phyloP scores from a whole-genome alignment of 1,139 yeast genomes.

The Spathaspora sp. region DNA sequence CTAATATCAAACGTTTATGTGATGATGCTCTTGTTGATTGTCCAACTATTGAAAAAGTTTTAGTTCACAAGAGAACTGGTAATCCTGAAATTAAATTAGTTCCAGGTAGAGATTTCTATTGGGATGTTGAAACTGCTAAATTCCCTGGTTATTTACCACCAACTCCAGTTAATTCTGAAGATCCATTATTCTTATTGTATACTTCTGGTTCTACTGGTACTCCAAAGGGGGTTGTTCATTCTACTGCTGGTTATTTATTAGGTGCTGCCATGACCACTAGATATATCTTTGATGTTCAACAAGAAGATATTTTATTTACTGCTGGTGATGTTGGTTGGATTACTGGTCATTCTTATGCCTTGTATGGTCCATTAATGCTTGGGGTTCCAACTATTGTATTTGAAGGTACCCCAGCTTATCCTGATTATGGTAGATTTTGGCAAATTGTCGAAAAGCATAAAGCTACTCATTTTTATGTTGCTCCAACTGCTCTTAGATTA shows the following conservation, averaged over 20 bases:
- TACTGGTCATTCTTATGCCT: constrained; percentile 95
- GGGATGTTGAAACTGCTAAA: constrained; percentile 85
- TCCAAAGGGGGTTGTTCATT: constrained; percentile 97
- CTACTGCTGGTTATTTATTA: constrained; percentile 89
- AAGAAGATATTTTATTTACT: constrained; percentile 85
- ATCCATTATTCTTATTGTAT: constrained; percentile 88
- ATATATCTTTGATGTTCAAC: constrained; percentile 89
- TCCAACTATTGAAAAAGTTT: constrained; percentile 77
- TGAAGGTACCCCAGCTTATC: constrained; percentile 98
- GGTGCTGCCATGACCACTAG: constrained; percentile 95
- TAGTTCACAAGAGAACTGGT: constrained; percentile 88
- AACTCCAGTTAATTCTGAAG: constrained; percentile 84
- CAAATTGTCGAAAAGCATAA: constrained; percentile 88
- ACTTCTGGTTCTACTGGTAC: constrained; percentile 98
- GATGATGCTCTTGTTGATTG: constrained; percentile 86
- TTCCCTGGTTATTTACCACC: constrained; percentile 87
- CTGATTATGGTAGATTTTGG: constrained; percentile 96
- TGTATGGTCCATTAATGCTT: constrained; percentile 86
- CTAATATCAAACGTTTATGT: constrained; percentile 87
- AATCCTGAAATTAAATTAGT: constrained; percentile 62
- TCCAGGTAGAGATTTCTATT: constrained; percentile 87
- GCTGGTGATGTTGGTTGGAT: constrained; percentile 99
- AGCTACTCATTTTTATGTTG: constrained; percentile 96
- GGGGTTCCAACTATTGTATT: constrained; percentile 93
- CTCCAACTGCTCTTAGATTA: constrained; percentile 95